Base-by-base conservation (phyloP, 306 rosid species). In the Crotalaria pallida region DNA sequence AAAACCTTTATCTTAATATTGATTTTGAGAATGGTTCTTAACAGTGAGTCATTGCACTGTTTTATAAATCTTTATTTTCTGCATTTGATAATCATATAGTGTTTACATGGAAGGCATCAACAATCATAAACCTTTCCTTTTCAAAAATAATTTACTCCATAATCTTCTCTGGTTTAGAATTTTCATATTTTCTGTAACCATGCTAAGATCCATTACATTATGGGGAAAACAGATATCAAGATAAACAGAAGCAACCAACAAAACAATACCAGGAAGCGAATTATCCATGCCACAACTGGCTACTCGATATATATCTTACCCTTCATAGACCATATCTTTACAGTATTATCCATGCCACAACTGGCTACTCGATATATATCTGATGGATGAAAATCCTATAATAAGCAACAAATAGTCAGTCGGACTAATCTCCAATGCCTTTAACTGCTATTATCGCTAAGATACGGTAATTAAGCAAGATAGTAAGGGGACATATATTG, bases 261-360 rank as follows among this genome's bases (percentile, higher is more conserved):
- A 51, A 65, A 57, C n/a, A 58, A 49, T 41, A 51, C 62, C 60
- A 56, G 22, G 36, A 0, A 31, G 36, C 7, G 6, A 0, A 31
- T 31, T 31, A 83, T 94, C 99, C 99, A 94, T 94, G 40, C 99
- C 99, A 80, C 99, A 94, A 79, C 96, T 94, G 34, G 89, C 91
- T 72, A 94, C 86, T 36, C 89, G 86, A 79, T 31, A 31, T 2
- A 38, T 50, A 43, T 27, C 78, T 18, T 82, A 94, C 96, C 99
- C 81, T 91, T 87, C 95, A 94, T 94, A 10, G 97, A 88, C 99
- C 97, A 94, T 55, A 94, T 94, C 89, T 94, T 94, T 31, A 94
- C 95, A 3, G 97, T 86, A 79, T 86, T 94, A 83, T 94, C 99
- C 99, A 94, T 94, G 40, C 99, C 99, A 80, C 99, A 94, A 79